A percentile compares a stretch with the other conserved stretches of the same genome.
Evolutionary conservation across 306 rosid species (phyloP).

Genomic region (Casuarina equisetifolia): DNA sequence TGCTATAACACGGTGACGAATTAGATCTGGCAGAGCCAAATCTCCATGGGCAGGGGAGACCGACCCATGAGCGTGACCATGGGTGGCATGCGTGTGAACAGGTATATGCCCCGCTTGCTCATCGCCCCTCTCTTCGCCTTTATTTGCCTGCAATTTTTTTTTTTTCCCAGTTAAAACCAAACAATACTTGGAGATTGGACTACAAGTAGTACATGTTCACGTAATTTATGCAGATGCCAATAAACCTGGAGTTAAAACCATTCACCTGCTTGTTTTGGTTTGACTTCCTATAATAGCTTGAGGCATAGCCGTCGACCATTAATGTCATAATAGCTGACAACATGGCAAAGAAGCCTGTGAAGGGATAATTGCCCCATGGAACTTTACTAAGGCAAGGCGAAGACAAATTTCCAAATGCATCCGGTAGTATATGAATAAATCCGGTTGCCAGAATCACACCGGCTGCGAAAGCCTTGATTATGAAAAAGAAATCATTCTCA

Average conservation of each 20-base stretch:
- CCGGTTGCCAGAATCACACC: slow-evolving; percentile 46
- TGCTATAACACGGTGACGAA: slow-evolving; percentile 59
- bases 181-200: too few species aligned
- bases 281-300: slow-evolving; percentile 30
- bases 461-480: slow-evolving; percentile 49
- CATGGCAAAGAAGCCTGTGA: slow-evolving; percentile 51
- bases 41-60: slow-evolving; percentile 11
- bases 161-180: neutral
- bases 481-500: slow-evolving; percentile 39
- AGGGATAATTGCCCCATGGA: slow-evolving; percentile 43
- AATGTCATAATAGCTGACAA: slow-evolving; percentile 41
- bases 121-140: slow-evolving; percentile 24
- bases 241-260: neutral
- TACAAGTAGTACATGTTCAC: too few species aligned
- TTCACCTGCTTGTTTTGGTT: neutral
- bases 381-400: slow-evolving; percentile 31
- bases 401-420: slow-evolving; percentile 42
- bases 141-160: slow-evolving; percentile 5
- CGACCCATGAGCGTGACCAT: slow-evolving; percentile 65
- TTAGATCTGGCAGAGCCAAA: slow-evolving; percentile 24
- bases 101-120: slow-evolving; percentile 44
- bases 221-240: too few species aligned
- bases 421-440: slow-evolving; percentile 45
- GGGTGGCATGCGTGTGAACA: slow-evolving; percentile 63
- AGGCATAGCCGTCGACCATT: slow-evolving; percentile 47